Conservation (phyloP, 768 basidiomycete species). For the Hygrophoropsis aurantiaca region DNA sequence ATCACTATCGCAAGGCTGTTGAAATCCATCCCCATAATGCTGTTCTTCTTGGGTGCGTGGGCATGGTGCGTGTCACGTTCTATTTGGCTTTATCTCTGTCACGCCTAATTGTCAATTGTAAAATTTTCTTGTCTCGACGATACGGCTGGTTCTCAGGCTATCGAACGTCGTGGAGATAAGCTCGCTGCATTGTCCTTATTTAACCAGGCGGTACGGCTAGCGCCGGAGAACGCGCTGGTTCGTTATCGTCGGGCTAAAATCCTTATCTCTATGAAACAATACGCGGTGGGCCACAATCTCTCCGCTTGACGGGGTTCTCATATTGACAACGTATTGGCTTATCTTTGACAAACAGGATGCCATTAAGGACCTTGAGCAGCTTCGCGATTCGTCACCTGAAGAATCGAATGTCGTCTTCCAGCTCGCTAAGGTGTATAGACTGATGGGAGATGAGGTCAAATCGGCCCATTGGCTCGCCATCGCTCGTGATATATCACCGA, state of each 20-base stretch:
- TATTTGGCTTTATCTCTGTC: slow-evolving; percentile 4
- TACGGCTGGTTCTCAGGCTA: slow-evolving; percentile 55
- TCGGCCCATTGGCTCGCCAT: slow-evolving; percentile 84
- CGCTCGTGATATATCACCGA: slow-evolving; percentile 93
- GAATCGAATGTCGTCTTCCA: slow-evolving; percentile 98
- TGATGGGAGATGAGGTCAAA: slow-evolving; percentile 74
- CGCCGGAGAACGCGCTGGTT: slow-evolving; percentile 89
- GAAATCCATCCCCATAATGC: slow-evolving; percentile 94
- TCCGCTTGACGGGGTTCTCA: slow-evolving; percentile 30
- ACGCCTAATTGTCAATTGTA: slow-evolving; percentile 7
- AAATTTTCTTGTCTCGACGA: slow-evolving; percentile 15
- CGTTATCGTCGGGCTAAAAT: slow-evolving; percentile 93
- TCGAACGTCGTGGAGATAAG: slow-evolving; percentile 82
- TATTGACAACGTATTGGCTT: slow-evolving; percentile 20
- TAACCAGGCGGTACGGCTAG: slow-evolving; percentile 74
- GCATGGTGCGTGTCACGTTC: slow-evolving; percentile 68
- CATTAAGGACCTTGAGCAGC: slow-evolving; percentile 73
- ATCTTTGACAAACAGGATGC: slow-evolving; percentile 58
- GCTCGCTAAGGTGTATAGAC: slow-evolving; percentile 87
- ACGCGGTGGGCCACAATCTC: slow-evolving; percentile 57
- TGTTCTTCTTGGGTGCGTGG: slow-evolving; percentile 94
- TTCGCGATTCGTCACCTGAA: slow-evolving; percentile 83
- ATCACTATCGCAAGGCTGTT: slow-evolving; percentile 91
- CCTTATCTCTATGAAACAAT: slow-evolving; percentile 79
- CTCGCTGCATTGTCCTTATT: slow-evolving; percentile 76